Evolutionary conservation across 768 basidiomycete species (phyloP), one percentile per base, ranked within the genome.

Genomic region (Rhizopogon rudus): DNA sequence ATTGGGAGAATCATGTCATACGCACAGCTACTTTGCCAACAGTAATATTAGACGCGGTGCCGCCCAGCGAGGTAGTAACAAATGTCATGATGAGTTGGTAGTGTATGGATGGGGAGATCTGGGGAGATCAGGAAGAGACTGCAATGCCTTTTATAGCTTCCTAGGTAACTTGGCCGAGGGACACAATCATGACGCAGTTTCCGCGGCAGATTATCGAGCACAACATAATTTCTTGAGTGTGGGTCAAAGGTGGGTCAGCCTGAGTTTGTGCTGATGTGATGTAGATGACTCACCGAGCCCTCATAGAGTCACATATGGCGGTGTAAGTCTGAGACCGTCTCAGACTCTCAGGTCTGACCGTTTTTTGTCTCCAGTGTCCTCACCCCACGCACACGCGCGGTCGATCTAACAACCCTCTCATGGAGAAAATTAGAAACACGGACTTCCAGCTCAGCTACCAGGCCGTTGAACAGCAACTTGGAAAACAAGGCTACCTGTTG

Each of bases 1-100:
- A 49, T 35, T 20, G 22, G 22, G 14, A 22, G 20, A 25, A 25
- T 5, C 31, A 31, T 29, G 9, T 10, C 14, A 49, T 49, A 37
- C 48, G 39, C 17, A 49, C 48, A 37, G 48, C 48, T 16, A 49
- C 35, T 49, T 49, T 49, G 8, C 48, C 48, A 13, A 49, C 14
- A 3, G 35, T 49, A 9, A 49, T 14, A 9, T 49, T 6, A 37
- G 48, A 25, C 3, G 48, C 48, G 39, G 48, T 49, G 16, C 48
- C 48, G 35, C 77, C 74, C 12, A 77, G 69, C 16, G 65, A 69
- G 0, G 62, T 64, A 8, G 72, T 72, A 44, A 61, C 63, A 31
- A 49, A 56, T 16, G 61, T 62, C 72, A 75, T 76, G 41, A 14
- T 37, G 22, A 17, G 16, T 37, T 3, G 22, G 9, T 0, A 14